Evolutionary conservation across 257 asterid genomes (phyloP).

Genomic region (Ilex aquifolium): DNA sequence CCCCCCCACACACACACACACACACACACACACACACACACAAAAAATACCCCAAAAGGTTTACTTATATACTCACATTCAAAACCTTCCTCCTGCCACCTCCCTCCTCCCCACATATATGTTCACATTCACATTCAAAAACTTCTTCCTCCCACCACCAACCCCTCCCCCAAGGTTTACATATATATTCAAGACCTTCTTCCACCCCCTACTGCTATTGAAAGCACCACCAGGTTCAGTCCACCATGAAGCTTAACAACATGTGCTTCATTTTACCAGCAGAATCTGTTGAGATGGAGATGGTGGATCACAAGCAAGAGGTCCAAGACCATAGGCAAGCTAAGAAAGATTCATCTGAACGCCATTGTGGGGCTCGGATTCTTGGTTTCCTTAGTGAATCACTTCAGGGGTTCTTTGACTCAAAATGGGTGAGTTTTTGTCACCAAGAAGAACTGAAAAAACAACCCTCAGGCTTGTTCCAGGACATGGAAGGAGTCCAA

Average conservation of each 20-base stretch:
- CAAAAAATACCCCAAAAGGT: constrained; percentile 3
- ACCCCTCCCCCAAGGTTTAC: too few species aligned
- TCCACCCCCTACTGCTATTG: constrained; percentile 7
- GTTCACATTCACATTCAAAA: too few species aligned
- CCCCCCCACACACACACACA: too few species aligned
- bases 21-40: not conserved
- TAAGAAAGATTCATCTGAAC: constrained; percentile 9
- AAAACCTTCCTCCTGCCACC: not conserved
- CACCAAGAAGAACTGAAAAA: constrained; percentile 18
- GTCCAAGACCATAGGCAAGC: constrained; percentile 1
- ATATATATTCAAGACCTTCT: not conserved
- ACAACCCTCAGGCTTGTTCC: constrained; percentile 33
- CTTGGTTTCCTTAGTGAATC: constrained; percentile 27
- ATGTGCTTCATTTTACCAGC: constrained; percentile 61
- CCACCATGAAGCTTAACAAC: constrained; percentile 57
- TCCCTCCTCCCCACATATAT: too few species aligned
- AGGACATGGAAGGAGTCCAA: constrained; percentile 76
- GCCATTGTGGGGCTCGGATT: constrained; percentile 28
- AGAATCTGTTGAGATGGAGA: constrained; percentile 29
- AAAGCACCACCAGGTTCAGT: not conserved
- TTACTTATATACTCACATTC: not conserved
- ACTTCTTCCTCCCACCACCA: too few species aligned
- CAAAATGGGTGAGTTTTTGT: constrained; percentile 37
- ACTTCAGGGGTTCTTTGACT: constrained; percentile 29
- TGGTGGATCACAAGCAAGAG: constrained; percentile 6